Percentiles rank a stretch among this genome's conserved stretches.
Evolutionary conservation across 306 rosid genomes (phyloP).

Genomic region (Cyamopsis tetragonoloba): DNA sequence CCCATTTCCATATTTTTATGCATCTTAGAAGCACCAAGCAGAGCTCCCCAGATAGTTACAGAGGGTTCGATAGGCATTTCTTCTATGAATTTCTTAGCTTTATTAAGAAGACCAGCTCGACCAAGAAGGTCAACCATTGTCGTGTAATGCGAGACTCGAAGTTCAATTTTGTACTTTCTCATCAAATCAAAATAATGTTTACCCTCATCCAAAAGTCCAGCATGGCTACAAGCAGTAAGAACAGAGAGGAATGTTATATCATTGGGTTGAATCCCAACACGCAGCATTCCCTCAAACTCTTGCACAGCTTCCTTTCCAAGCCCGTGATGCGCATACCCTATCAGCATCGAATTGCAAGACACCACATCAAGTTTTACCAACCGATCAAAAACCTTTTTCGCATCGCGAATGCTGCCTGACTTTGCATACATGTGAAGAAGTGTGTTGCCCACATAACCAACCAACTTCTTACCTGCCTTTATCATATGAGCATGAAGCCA

Average conservation of each 20-base stretch:
- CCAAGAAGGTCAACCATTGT: slow-evolving; percentile 50
- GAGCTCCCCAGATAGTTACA: slow-evolving; percentile 43
- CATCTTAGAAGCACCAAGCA: slow-evolving; percentile 50
- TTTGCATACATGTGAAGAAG: slow-evolving; percentile 57
- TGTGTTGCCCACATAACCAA: slow-evolving; percentile 45
- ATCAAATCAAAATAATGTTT: slow-evolving; percentile 39
- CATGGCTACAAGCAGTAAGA: slow-evolving; percentile 51
- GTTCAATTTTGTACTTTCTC: slow-evolving; percentile 38
- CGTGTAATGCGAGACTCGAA: slow-evolving; percentile 35
- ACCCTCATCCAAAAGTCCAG: slow-evolving; percentile 44
- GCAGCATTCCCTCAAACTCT: slow-evolving; percentile 32
- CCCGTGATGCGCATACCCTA: slow-evolving; percentile 55
- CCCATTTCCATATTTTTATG: slow-evolving; percentile 40
- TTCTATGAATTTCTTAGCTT: slow-evolving; percentile 43
- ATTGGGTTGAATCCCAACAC: slow-evolving; percentile 38
- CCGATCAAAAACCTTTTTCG: slow-evolving; percentile 39
- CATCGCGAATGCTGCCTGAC: slow-evolving; percentile 47
- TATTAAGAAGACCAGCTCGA: slow-evolving; percentile 50
- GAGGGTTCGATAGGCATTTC: slow-evolving; percentile 42
- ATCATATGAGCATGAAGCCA: slow-evolving; percentile 46
- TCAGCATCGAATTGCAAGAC: slow-evolving; percentile 50
- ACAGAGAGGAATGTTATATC: slow-evolving; percentile 42
- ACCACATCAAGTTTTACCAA: slow-evolving; percentile 35
- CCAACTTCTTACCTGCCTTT: slow-evolving; percentile 36
- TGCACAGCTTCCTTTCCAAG: slow-evolving; percentile 50